Evolutionary conservation across 1,139 yeast species (phyloP), one percentile per base, ranked within the genome.

Genomic region (Yamadazyma diddensiae): DNA sequence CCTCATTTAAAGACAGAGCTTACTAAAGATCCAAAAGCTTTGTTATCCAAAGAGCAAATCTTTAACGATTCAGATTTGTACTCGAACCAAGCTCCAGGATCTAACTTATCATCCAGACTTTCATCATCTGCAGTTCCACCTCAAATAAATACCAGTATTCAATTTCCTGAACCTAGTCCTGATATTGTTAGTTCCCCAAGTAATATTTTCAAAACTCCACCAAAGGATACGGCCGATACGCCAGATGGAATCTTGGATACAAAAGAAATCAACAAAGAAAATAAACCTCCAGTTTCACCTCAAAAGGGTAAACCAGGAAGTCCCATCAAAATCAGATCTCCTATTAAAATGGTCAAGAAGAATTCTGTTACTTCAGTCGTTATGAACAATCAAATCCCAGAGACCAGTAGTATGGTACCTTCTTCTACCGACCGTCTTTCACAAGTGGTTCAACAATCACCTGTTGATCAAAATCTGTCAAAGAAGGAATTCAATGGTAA

Each of bases 271-370:
- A 21, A 32, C 18, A 36, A 36, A 16, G 38, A 36, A 23, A 38
- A 38, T 17, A 28, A 20, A 15, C 34, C 36, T 6, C 39, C 42
- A n/a, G 7, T 15, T n/a, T 11, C 24, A 2, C 24, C 16, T 15
- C 15, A 20, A n/a, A 39, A 31, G 21, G 33, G 36, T 15, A 38
- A 30, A 22, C 33, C 37, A 17, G 31, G 39, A 7, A 35, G 58
- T 15, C 65, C 70, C 3, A 67, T 68, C 27, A 67, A 68, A 42
- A 64, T 67, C 34, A 61, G 63, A 5, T 62, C 69, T 2, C 73
- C 74, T 1, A 52, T 65, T 20, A 43, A 55, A 36, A 42, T 65
- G 25, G 55, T 62, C 11, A 62, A 55, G 40, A 52, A 52, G 15
- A 61, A 62, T n/a, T 38, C 46, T 3, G 34, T 37, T n/a, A 34